Base-by-base conservation (phyloP, 1,284 basidiomycete species). In the Veloporphyrellus conicus region DNA sequence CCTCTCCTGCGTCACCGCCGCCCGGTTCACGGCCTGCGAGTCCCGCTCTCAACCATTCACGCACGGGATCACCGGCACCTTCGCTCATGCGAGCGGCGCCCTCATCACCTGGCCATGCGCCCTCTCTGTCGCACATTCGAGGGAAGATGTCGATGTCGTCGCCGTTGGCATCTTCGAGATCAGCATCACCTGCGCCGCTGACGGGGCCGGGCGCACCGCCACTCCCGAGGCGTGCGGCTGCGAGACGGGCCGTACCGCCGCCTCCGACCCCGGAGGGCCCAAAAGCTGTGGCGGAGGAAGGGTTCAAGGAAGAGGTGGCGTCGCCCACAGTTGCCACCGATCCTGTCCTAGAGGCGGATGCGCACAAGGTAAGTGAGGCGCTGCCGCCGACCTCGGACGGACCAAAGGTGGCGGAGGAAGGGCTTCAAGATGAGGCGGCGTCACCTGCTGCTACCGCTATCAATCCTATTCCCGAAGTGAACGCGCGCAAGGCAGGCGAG, bases 161-260 rank as follows among this genome's bases (percentile, higher is more conserved):
- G 15, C 63, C 50, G 3, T 48, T 67, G 41, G 48, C 38, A 3
- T 32, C 52, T 18, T 54, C 63, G 19, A 45, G 63, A 25, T 29
- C 60, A 0, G 50, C 47, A 9, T 65, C 66, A 1, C 64, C 64
- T 41, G 45, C 35, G 14, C 45, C 27, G 4, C 33, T 19, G 4
- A 49, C 31, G 4, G 52, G 48, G n/a, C 41, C 43, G 0, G 53
- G 47, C 1, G 62, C 50, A 9, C 62, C 62, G 5, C 62, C 64
- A 2, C 41, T 64, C 19, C 66, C 62, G 16, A 56, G 54, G 31
- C 52, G 66, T 9, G 64, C 66, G 3, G 41, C 66, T 34, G 63
- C 65, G 2, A 54, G 64, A 40, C 56, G 65, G 25, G 51, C 45
- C 10, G 60, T 51, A 11, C 62, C 64, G 11, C 32, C 48, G 3